These are phyloP conservation scores for Pseudozyma tsukubaensis DNA, from an alignment of 1,284 basidiomycete species.

Conservation along the genomic window DNA sequence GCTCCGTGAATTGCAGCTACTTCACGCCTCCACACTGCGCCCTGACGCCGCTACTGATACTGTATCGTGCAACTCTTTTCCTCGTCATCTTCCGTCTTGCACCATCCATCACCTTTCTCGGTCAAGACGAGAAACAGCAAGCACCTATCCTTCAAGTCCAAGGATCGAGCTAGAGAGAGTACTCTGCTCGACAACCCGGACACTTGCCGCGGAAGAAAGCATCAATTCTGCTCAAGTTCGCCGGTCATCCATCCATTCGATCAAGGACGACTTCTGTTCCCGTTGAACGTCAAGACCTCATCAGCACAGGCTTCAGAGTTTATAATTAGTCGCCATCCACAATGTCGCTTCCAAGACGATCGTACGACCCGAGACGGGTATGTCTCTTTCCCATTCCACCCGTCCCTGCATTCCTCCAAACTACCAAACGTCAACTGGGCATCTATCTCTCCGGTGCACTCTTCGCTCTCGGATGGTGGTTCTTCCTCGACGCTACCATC, in stretches of 20 bases:
- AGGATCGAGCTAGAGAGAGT: too few relatives aligned
- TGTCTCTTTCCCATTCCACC: slow-evolving; percentile 73
- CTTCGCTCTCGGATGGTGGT: slow-evolving; percentile 92
- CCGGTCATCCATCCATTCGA: not conserved
- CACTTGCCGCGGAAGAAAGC: not conserved
- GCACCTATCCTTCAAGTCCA: too few relatives aligned
- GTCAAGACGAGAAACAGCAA: not conserved
- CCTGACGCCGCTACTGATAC: slow-evolving; percentile 2
- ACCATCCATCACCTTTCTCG: not conserved
- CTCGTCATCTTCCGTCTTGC: not conserved
- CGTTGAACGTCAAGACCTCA: too few relatives aligned
- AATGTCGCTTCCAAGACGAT: slow-evolving; percentile 79
- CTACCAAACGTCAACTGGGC: slow-evolving; percentile 81
- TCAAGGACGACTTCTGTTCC: not conserved
- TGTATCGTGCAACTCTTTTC: not conserved
- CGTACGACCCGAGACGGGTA: slow-evolving; percentile 88
- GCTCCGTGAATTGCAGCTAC: slow-evolving; percentile 10
- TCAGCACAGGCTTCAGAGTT: not conserved
- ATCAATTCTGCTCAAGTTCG: slow-evolving; percentile 1
- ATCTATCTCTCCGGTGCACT: slow-evolving; percentile 91
- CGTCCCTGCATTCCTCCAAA: slow-evolving; percentile 65
- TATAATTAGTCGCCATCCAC: not conserved
- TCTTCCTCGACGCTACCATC: slow-evolving; percentile 93
- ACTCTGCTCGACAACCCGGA: not conserved
- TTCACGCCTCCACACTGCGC: slow-evolving; percentile 19